Evolutionary conservation across 768 basidiomycete genomes (phyloP).

Genomic region (Trichaptum fuscoviolaceum): DNA sequence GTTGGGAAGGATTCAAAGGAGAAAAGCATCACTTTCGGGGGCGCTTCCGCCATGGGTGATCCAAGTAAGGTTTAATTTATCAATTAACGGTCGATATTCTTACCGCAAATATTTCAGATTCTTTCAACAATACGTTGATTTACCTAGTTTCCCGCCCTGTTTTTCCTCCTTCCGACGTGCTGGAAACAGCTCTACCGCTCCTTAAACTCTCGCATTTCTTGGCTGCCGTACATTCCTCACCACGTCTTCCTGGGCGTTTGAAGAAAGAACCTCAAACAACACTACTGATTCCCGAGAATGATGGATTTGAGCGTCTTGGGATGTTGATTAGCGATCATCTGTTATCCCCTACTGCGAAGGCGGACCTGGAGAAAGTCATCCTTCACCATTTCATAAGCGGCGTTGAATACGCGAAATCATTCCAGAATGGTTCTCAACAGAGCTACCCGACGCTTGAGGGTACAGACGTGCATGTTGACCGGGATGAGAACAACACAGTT

Average conservation of each 20-base stretch:
- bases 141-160: conserved; percentile 87
- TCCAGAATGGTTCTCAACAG: conserved; percentile 60
- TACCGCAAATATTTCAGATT: conserved; percentile 39
- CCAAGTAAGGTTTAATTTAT: conserved; percentile 45
- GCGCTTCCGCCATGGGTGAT: conserved; percentile 73
- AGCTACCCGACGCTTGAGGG: conserved; percentile 84
- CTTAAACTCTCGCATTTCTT: conserved; percentile 90
- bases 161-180: conserved; percentile 72
- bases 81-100: conserved; percentile 11
- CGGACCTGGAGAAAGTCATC: conserved; percentile 78
- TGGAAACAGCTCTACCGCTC: conserved; percentile 74
- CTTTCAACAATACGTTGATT: conserved; percentile 72
- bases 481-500: conserved; percentile 40
- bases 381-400: conserved; percentile 80
- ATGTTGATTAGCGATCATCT: conserved; percentile 81
- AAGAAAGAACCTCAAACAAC: conserved; percentile 65
- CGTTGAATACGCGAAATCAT: conserved; percentile 62
- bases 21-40: conserved; percentile 73
- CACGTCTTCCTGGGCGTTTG: conserved; percentile 60
- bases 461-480: conserved; percentile 69
- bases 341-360: conserved; percentile 67
- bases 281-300: conserved; percentile 82
- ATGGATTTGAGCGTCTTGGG: conserved; percentile 85
- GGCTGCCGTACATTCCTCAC: conserved; percentile 83
- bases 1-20: conserved; percentile 33